A percentile compares a stretch with the other conserved stretches of the same genome.
phyloP scores from a whole-genome alignment of 148 eudicot genomes.

The Arctostaphylos glauca region DNA sequence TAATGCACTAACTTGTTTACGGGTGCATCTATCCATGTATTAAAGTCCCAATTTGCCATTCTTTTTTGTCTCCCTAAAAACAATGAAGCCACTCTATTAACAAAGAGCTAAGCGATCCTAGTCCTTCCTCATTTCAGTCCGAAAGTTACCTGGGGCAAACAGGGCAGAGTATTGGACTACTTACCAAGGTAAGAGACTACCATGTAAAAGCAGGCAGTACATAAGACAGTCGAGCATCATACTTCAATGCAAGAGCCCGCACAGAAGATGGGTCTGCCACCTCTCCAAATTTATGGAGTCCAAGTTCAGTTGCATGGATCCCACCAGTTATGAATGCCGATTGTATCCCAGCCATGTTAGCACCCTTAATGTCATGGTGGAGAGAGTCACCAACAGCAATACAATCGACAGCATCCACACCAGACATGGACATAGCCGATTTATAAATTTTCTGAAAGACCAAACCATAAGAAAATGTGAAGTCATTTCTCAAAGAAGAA shows the following conservation, averaged over 20 bases:
- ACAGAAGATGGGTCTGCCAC: constrained; percentile 53
- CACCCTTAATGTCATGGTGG: constrained; percentile 93
- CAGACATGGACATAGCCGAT: constrained; percentile 73
- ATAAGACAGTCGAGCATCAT: constrained; percentile 59
- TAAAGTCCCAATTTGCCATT: not conserved
- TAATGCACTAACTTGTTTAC: not conserved
- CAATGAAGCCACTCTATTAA: not conserved
- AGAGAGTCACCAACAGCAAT: constrained; percentile 93
- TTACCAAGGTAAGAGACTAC: constrained; percentile 34
- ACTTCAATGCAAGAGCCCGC: constrained; percentile 53
- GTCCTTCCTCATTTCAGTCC: not conserved
- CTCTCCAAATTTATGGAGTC: constrained; percentile 58
- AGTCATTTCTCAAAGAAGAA: not conserved
- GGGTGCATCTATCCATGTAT: not conserved
- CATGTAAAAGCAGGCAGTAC: constrained; percentile 74
- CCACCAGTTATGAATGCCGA: constrained; percentile 76
- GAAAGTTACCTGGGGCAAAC: not conserved
- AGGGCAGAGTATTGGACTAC: not conserved
- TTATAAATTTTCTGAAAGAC: constrained; percentile 64
- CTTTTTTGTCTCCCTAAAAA: not conserved
- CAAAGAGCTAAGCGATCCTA: not conserved
- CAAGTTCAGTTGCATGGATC: constrained; percentile 82
- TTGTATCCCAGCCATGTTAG: constrained; percentile 68
- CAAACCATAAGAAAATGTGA: not conserved
- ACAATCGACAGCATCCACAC: constrained; percentile 70